phyloP scores from a whole-genome alignment of 306 rosid species.

The Quillaja saponaria region DNA sequence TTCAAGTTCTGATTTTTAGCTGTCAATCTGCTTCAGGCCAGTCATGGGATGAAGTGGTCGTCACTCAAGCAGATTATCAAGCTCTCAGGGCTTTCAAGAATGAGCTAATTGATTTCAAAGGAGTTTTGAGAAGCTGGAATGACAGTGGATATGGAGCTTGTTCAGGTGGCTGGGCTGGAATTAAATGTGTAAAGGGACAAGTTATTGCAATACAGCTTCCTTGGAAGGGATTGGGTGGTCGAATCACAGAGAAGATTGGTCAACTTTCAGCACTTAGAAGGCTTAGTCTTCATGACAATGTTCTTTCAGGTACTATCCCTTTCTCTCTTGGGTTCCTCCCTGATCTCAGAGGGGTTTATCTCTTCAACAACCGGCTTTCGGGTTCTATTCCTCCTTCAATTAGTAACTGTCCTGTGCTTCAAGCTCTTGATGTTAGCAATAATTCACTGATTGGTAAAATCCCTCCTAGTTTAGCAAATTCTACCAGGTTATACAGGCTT shows the following conservation, averaged over 20 bases:
- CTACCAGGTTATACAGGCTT: conserved; percentile 62
- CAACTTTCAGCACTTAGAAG: conserved; percentile 73
- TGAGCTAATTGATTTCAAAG: conserved; percentile 60
- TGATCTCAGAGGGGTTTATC: conserved; percentile 85
- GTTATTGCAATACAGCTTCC: conserved; percentile 94
- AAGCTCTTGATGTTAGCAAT: conserved; percentile 79
- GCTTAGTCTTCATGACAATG: conserved; percentile 80
- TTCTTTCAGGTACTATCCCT: conserved; percentile 63
- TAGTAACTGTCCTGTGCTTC: conserved; percentile 72
- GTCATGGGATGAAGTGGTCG: conserved; percentile 62
- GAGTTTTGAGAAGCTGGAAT: conserved; percentile 79
- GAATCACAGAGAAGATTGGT: conserved; percentile 73
- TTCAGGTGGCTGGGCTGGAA: conserved; percentile 89
- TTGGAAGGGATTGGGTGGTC: conserved; percentile 84
- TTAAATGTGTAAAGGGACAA: conserved; percentile 84
- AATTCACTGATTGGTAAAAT: conserved; percentile 66
- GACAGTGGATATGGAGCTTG: conserved; percentile 76
- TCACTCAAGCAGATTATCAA: conserved; percentile 59
- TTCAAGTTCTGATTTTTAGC: conserved; percentile 31
- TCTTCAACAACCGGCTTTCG: conserved; percentile 83
- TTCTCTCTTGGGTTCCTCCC: conserved; percentile 66
- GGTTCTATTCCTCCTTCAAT: conserved; percentile 81
- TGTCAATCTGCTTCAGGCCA: conserved; percentile 44
- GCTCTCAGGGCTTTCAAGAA: conserved; percentile 66
- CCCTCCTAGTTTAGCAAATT: conserved; percentile 68